Percentiles rank a stretch among this genome's conserved stretches.
Conservation (phyloP, 495 filamentous ascomycete genomes). For the Copromyces sp. region DNA sequence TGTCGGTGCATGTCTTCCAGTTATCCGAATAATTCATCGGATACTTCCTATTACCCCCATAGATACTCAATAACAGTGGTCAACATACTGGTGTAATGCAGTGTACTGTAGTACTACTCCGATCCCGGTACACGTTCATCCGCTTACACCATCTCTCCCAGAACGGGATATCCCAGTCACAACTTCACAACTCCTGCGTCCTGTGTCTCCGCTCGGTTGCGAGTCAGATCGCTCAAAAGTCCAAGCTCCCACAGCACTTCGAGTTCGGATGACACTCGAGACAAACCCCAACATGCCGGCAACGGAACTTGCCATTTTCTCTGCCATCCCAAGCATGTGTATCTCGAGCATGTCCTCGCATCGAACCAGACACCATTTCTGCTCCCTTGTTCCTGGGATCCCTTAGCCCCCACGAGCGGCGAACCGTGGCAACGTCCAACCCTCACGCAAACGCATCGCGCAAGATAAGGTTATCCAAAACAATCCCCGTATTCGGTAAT, state of each 20-base stretch:
- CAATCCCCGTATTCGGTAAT: not conserved
- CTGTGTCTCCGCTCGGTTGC: not conserved
- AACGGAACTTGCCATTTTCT: not conserved
- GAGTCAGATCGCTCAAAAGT: not conserved
- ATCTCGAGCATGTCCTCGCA: not conserved
- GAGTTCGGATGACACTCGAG: not conserved
- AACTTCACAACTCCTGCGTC: not conserved
- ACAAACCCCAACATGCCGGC: not conserved
- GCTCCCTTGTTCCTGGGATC: not conserved
- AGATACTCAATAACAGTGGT: not conserved
- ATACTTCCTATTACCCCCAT: too few relatives aligned
- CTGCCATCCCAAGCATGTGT: not conserved
- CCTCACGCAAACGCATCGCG: not conserved
- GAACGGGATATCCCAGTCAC: not conserved
- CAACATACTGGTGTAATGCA: not conserved
- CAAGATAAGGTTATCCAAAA: not conserved
- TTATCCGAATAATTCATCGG: not conserved
- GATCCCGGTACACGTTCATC: not conserved
- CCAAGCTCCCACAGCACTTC: not conserved
- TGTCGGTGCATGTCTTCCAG: too few relatives aligned
- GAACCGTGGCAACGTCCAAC: not conserved
- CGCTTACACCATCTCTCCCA: not conserved
- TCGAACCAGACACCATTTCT: not conserved
- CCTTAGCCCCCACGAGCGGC: not conserved
- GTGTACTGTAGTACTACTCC: not conserved